phyloP scores from a whole-genome alignment of 257 asterid species.

The Solanum sparsipilum region DNA sequence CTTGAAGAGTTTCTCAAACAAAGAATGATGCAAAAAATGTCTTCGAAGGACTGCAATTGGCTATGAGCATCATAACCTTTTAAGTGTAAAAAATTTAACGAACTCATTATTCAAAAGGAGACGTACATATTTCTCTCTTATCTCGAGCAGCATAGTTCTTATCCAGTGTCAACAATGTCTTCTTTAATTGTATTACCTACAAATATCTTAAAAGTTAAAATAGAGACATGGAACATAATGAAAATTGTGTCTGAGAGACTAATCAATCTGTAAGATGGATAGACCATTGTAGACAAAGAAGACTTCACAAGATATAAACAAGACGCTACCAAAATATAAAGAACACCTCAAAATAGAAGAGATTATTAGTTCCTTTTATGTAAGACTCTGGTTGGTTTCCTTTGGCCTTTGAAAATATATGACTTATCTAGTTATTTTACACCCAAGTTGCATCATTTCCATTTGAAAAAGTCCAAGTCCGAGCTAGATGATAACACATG shows the following conservation, averaged over 20 bases:
- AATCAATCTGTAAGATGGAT: neutral
- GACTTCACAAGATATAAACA: neutral
- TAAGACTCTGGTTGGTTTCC: neutral
- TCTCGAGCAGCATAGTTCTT: conserved; percentile 72
- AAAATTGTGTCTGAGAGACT: neutral
- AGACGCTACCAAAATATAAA: neutral
- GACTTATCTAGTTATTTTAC: neutral
- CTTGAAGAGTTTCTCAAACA: neutral
- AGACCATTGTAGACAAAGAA: neutral
- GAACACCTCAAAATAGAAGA: neutral
- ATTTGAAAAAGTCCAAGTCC: neutral
- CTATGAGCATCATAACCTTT: neutral
- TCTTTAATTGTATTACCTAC: conserved; percentile 62
- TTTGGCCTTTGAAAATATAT: neutral
- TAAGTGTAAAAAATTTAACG: neutral
- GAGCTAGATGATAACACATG: neutral
- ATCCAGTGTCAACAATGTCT: conserved; percentile 61
- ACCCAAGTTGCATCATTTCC: neutral
- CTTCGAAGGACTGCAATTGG: neutral
- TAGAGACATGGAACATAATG: neutral
- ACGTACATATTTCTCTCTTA: conserved; percentile 66
- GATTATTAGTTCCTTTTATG: neutral
- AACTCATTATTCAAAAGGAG: neutral
- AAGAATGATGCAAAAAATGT: neutral
- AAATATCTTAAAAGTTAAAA: conserved; percentile 11